phyloP scores from a whole-genome alignment of 208 protist species.

The Naegleria gruberi region DNA sequence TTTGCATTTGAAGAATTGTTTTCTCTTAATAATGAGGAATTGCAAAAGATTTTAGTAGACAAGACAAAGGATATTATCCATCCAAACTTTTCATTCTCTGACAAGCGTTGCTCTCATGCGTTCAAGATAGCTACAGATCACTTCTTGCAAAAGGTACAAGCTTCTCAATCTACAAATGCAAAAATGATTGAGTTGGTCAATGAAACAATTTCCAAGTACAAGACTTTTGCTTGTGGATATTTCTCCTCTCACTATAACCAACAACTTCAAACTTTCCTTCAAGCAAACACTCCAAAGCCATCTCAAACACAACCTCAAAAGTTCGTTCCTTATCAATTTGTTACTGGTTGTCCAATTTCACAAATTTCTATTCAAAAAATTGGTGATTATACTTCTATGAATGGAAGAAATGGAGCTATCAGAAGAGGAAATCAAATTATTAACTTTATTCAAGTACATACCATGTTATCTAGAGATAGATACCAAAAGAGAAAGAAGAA shows the following conservation, averaged over 20 bases:
- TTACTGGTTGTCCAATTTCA: neutral
- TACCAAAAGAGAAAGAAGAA: neutral
- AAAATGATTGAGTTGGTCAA: neutral
- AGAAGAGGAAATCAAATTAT: neutral
- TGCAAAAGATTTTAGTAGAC: neutral
- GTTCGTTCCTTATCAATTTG: neutral
- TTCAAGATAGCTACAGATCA: neutral
- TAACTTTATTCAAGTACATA: neutral
- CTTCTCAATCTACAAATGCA: neutral
- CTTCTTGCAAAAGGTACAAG: neutral
- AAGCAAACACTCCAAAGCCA: neutral
- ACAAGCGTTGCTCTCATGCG: conserved; percentile 4
- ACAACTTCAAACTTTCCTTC: neutral
- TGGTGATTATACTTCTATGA: neutral
- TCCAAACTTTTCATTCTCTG: conserved; percentile 1
- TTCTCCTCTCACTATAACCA: neutral
- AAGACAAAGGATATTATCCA: neutral
- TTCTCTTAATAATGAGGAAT: neutral
- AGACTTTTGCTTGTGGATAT: neutral
- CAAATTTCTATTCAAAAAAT: neutral
- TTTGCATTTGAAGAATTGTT: conserved; percentile 12
- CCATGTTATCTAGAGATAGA: neutral
- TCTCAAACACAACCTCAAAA: neutral
- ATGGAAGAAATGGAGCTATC: neutral
- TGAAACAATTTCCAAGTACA: neutral